These are phyloP conservation scores for Diacronema lutheri DNA, from an alignment of 78 protist species.

Conservation along the genomic window DNA sequence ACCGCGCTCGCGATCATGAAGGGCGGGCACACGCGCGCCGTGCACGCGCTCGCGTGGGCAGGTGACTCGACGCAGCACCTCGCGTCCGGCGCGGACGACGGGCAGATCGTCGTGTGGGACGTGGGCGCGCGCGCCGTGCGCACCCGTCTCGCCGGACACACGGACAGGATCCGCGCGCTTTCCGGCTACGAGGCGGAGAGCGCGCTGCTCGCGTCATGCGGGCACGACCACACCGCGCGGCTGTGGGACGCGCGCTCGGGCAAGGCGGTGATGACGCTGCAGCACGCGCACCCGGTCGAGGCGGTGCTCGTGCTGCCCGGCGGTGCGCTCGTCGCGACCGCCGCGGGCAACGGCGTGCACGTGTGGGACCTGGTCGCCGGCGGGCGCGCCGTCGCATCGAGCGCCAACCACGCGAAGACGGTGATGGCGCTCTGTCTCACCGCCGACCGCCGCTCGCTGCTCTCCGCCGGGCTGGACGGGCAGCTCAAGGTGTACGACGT, in stretches of 20 bases:
- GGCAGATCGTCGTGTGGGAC: slow-evolving; percentile 12
- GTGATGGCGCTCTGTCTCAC: slow-evolving; percentile 30
- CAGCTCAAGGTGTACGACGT: slow-evolving; percentile 48
- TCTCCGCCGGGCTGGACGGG: slow-evolving; percentile 38
- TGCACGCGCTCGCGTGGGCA: background rate
- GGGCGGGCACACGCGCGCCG: slow-evolving; percentile 12
- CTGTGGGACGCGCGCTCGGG: slow-evolving; percentile 54
- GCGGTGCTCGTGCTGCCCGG: slow-evolving; percentile 29
- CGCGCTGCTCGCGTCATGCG: background rate
- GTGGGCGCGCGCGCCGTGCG: background rate
- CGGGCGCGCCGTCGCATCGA: background rate
- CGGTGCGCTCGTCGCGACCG: slow-evolving; percentile 24
- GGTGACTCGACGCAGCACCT: background rate
- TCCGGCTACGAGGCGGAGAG: background rate
- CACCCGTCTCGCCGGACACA: background rate
- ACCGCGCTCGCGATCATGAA: background rate
- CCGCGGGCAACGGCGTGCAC: background rate
- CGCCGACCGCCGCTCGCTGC: background rate
- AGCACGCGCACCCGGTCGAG: slow-evolving; percentile 57
- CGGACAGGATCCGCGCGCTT: slow-evolving; percentile 36
- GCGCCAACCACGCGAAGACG: slow-evolving; percentile 51
- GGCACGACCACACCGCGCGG: slow-evolving; percentile 58
- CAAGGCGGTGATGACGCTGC: slow-evolving; percentile 8
- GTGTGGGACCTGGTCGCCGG: slow-evolving; percentile 59
- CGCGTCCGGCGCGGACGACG: background rate